Base-by-base conservation (phyloP, 805 yeast genomes). In the Kodamaea lidongshanica region DNA sequence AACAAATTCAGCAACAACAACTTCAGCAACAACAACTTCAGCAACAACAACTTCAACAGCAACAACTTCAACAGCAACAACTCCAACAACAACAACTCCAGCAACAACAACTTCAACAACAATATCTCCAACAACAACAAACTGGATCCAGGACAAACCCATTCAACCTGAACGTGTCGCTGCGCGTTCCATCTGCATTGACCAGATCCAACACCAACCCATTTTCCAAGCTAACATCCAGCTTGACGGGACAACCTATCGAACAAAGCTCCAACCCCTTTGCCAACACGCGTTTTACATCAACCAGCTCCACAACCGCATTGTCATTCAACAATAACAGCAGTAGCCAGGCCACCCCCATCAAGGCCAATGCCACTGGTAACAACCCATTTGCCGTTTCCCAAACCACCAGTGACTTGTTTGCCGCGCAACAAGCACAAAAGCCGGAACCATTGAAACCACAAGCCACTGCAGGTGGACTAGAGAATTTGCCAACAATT, bases 381-480 rank as follows among this genome's bases (percentile, higher is more conserved):
- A 59, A 67, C 18, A 79, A 79, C 44, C 86, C 86, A 17, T 79
- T 79, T 56, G 61, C 73, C 38, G 59, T 61, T 12, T 52, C 68
- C 8, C 54, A 46, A 23, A 44, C 60, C 22, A 56, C 68, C 10
- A 38, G 56, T 15, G 44, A 46, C 25, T 49, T 61, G 21, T 64
- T 64, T 31, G 39, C 50, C 29, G 27, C 38, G 10, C 31, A 28
- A 17, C 26, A 23, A 8, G 38, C 48, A 30, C 41, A 38, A 17
- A 46, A 42, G 16, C 54, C 40, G 33, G 46, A 51, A 39, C 37
- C 54, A 28, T 33, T 70, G 41, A 56, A 62, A 43, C 58, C 65
- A 10, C 80, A 74, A 45, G 69, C 74, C 2, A 79, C 86, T 2
- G 81, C 85, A 19, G 89, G 88, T 4, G 89, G 88, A 0, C 64